These are phyloP conservation scores for Myxozyma sirexii DNA, from an alignment of 805 yeast genomes.

Conservation along the genomic window DNA sequence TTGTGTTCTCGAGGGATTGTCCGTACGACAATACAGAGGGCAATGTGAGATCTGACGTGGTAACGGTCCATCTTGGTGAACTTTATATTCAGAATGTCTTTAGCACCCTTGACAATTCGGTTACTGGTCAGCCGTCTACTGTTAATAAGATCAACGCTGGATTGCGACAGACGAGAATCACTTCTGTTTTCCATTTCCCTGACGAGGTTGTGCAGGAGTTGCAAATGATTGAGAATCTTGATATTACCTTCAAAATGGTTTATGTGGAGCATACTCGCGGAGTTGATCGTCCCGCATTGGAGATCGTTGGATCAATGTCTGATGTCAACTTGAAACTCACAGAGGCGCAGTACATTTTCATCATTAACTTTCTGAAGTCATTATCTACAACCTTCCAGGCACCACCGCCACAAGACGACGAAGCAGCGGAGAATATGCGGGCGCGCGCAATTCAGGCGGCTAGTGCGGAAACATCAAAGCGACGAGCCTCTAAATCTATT, in stretches of 20 bases:
- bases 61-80: slow-evolving; percentile 82
- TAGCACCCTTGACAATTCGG: slow-evolving; percentile 39
- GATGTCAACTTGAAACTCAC: slow-evolving; percentile 36
- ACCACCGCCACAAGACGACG: slow-evolving; percentile 21
- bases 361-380: slow-evolving; percentile 32
- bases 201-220: slow-evolving; percentile 53
- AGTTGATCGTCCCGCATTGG: slow-evolving; percentile 34
- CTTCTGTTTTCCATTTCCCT: slow-evolving; percentile 59
- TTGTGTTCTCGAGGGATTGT: slow-evolving; percentile 69
- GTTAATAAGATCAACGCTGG: slow-evolving; percentile 69
- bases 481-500: slow-evolving; percentile 19
- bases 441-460: slow-evolving; percentile 1
- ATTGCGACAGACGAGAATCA: slow-evolving; percentile 67
- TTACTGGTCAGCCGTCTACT: slow-evolving; percentile 32
- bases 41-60: slow-evolving; percentile 51
- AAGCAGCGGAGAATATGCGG: slow-evolving; percentile 17
- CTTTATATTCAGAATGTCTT: slow-evolving; percentile 69
- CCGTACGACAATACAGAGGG: slow-evolving; percentile 40
- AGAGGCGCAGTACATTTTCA: slow-evolving; percentile 36
- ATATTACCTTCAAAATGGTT: slow-evolving; percentile 49
- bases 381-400: slow-evolving; percentile 34
- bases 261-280: slow-evolving; percentile 38
- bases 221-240: slow-evolving; percentile 66
- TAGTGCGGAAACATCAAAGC: slow-evolving; percentile 3
- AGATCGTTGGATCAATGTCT: slow-evolving; percentile 36